phyloP scores from a whole-genome alignment of 2,329 filamentous ascomycete species.

The Curvularia hawaiiensis region DNA sequence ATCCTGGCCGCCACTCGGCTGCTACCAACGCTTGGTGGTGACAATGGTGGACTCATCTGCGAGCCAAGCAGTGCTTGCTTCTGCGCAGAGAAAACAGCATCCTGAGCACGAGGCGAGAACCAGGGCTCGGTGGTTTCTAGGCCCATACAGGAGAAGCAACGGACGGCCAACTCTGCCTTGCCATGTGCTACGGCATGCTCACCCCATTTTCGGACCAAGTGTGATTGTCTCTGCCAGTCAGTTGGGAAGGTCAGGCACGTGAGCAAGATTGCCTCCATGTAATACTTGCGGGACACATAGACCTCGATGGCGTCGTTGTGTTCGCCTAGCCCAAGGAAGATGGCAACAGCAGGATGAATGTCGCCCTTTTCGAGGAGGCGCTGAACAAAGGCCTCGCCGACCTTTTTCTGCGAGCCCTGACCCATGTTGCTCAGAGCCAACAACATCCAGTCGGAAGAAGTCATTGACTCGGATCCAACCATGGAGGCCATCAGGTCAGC shows the following conservation, averaged over 20 bases:
- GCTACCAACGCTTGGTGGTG: slow-evolving; percentile 66
- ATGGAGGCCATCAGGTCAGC: slow-evolving; percentile 80
- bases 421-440: slow-evolving; percentile 89
- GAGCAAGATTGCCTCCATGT: slow-evolving; percentile 90
- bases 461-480: slow-evolving; percentile 80
- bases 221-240: slow-evolving; percentile 90
- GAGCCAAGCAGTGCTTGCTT: slow-evolving; percentile 58
- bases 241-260: slow-evolving; percentile 80
- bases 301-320: slow-evolving; percentile 94
- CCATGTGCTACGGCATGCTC: slow-evolving; percentile 86
- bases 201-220: slow-evolving; percentile 92
- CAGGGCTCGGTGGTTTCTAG: slow-evolving; percentile 84
- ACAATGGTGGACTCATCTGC: slow-evolving; percentile 71
- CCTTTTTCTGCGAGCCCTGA: slow-evolving; percentile 76
- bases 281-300: slow-evolving; percentile 88
- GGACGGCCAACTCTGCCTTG: slow-evolving; percentile 86
- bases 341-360: slow-evolving; percentile 87
- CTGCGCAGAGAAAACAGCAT: slow-evolving; percentile 62
- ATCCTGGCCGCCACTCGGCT: slow-evolving; percentile 71
- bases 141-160: slow-evolving; percentile 91
- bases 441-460: slow-evolving; percentile 95
- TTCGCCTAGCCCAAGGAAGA: slow-evolving; percentile 90
- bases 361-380: slow-evolving; percentile 88
- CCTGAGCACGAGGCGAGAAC: slow-evolving; percentile 80
- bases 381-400: slow-evolving; percentile 89